Base-by-base conservation (phyloP, 352 stramenopile genomes). In the Pythium pyrilobum region DNA sequence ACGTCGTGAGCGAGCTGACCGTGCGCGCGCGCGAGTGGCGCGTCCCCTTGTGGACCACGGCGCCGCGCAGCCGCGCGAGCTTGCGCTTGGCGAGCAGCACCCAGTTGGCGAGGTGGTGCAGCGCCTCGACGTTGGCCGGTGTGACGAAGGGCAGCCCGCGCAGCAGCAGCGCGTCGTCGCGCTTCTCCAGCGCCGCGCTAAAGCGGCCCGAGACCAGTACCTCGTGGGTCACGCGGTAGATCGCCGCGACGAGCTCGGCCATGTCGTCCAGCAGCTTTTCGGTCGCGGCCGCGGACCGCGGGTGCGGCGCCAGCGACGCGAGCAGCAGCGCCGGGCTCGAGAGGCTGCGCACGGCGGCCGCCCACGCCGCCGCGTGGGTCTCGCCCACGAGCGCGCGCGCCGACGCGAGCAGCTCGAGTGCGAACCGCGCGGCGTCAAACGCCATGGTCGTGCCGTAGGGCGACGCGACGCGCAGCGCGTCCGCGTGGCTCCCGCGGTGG, bases 71-170 rank as follows among this genome's bases (percentile, higher is more conserved):
- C 15, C 74, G 73, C 33, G 71, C 69, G 34, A 85, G 65, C 57
- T 89, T 87, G 32, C 80, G 80, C 46, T 87, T 88, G 16, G 78
- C 80, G 9, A 93, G 58, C 21, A 91, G 50, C 13, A 91, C 77
- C 82, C 82, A 93, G 48, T 90, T 90, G 16, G 77, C 76, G 23
- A 95, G 62, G 58, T 92, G 76, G 13, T 82, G 69, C 23, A 91
- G 60, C 32, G 71, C 69, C 38, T 92, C 82, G n/a, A 93, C 45
- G 49, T 91, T 95, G 5, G 82, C 73, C 0, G 70, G 59, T 21
- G 75, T 86, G 15, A 76, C 43, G 13, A 66, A 66, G n/a, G 50
- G 56, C 16, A 67, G 23, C 1, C 52, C 59, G 11, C 57, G 49
- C 28, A 50, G 37, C n/a, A 53, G 32, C 5, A 56, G 56, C 20